These are phyloP conservation scores for Phytophthora nicotianae DNA, from an alignment of 352 stramenopile species.

Conservation along the genomic window DNA sequence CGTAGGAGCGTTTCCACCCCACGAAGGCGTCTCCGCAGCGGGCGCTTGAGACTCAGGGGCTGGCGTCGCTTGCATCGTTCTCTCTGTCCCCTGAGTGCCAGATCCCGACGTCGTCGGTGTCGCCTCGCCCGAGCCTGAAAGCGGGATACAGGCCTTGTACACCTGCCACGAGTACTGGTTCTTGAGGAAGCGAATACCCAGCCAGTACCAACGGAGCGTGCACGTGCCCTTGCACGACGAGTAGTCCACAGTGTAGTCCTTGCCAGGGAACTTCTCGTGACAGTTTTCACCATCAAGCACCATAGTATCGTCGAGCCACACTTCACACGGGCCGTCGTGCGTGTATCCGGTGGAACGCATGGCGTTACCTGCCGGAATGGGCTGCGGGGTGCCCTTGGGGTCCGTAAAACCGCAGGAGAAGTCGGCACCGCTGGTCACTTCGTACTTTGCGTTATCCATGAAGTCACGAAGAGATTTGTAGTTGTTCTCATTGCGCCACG, in stretches of 20 bases:
- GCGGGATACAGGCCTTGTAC: conserved; percentile 55
- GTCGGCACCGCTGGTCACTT: conserved; percentile 25
- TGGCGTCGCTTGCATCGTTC: not conserved
- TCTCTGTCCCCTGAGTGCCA: not conserved
- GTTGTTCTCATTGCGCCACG: conserved; percentile 37
- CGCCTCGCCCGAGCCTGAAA: conserved; percentile 12
- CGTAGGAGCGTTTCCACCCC: not conserved
- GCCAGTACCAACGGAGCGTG: conserved; percentile 27
- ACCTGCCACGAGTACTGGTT: conserved; percentile 60
- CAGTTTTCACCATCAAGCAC: conserved; percentile 35
- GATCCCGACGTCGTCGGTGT: conserved; percentile 5
- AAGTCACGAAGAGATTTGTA: conserved; percentile 53
- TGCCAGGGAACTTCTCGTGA: conserved; percentile 33
- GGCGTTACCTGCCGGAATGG: conserved; percentile 29
- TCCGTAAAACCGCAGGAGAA: conserved; percentile 43
- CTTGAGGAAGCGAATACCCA: conserved; percentile 41
- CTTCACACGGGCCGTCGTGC: conserved; percentile 43
- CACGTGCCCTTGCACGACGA: conserved; percentile 28
- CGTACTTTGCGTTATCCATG: conserved; percentile 46
- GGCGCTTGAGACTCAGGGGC: conserved; percentile 2
- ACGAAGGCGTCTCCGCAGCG: not conserved
- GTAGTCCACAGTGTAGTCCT: conserved; percentile 33
- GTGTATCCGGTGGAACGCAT: conserved; percentile 52
- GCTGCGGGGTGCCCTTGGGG: conserved; percentile 30
- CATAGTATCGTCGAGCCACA: conserved; percentile 41